phyloP scores from a whole-genome alignment of 2,329 filamentous ascomycete genomes.

The Alternaria consortialis region DNA sequence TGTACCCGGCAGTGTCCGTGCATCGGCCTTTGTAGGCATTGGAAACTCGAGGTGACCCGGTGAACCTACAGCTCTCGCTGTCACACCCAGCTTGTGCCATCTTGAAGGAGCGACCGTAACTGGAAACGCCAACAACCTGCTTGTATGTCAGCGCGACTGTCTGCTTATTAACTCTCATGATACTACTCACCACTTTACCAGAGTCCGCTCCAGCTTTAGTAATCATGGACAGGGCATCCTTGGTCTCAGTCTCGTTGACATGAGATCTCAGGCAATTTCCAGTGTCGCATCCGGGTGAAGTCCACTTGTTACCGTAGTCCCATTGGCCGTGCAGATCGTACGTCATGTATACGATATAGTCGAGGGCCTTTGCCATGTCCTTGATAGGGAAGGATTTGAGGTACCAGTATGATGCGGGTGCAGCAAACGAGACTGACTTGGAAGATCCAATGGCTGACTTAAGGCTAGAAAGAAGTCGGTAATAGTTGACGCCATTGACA shows the following conservation, averaged over 20 bases:
- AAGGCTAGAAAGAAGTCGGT: no score
- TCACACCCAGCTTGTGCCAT: conserved; percentile 34
- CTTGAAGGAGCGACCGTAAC: conserved; percentile 49
- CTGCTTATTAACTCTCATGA: no score
- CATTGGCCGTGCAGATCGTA: conserved; percentile 55
- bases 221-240: conserved; percentile 48
- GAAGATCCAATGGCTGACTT: no score
- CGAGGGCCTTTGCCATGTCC: conserved; percentile 28
- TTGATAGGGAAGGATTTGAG: conserved; percentile 37
- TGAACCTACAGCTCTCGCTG: not conserved
- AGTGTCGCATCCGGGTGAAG: conserved; percentile 38
- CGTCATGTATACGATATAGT: conserved; percentile 47
- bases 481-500: no score
- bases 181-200: conserved; percentile 30
- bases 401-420: conserved; percentile 43
- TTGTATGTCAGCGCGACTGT: no score
- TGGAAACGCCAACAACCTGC: conserved; percentile 41
- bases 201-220: conserved; percentile 46
- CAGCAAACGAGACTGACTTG: conserved; percentile 35
- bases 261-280: conserved; percentile 46
- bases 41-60: conserved; percentile 22
- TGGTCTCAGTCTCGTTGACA: conserved; percentile 52
- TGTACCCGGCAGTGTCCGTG: conserved; percentile 52
- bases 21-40: conserved; percentile 45
- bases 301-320: conserved; percentile 48